These are phyloP conservation scores for Rostrohypoxylon terebratum DNA, from an alignment of 495 filamentous ascomycete genomes.

Conservation along the genomic window DNA sequence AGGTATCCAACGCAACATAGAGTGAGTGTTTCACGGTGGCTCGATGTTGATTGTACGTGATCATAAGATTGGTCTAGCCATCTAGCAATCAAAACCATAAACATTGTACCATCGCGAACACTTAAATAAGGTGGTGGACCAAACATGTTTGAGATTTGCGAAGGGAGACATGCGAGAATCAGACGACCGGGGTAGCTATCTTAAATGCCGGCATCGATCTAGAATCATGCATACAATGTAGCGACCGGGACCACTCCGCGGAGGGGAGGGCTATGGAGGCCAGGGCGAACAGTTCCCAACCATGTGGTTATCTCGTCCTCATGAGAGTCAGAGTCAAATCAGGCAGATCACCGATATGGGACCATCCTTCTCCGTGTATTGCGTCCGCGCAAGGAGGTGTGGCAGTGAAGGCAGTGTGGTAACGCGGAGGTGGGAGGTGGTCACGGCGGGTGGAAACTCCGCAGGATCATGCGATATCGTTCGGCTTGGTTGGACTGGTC, in stretches of 20 bases:
- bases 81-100: constrained; percentile 1
- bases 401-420: not conserved
- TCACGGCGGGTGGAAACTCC: constrained; percentile 29
- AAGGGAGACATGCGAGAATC: constrained; percentile 15
- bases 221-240: constrained; percentile 21
- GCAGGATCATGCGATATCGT: constrained; percentile 22
- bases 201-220: constrained; percentile 31
- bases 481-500: not conserved
- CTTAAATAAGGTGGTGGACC: not conserved
- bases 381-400: constrained; percentile 3
- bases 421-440: constrained; percentile 8
- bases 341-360: not conserved
- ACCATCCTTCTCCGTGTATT: not conserved
- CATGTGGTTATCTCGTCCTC: not conserved
- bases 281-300: constrained; percentile 21
- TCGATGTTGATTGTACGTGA: constrained; percentile 18
- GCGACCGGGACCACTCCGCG: constrained; percentile 5
- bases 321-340: not conserved
- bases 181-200: constrained; percentile 17
- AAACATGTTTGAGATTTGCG: constrained; percentile 7
- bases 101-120: not conserved
- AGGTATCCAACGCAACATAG: not conserved
- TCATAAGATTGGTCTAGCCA: constrained; percentile 26
- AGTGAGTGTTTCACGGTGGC: constrained; percentile 20
- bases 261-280: constrained; percentile 6